These are phyloP conservation scores for Cryptomeria japonica DNA, from an alignment of 75 land plant genomes.

Conservation along the genomic window DNA sequence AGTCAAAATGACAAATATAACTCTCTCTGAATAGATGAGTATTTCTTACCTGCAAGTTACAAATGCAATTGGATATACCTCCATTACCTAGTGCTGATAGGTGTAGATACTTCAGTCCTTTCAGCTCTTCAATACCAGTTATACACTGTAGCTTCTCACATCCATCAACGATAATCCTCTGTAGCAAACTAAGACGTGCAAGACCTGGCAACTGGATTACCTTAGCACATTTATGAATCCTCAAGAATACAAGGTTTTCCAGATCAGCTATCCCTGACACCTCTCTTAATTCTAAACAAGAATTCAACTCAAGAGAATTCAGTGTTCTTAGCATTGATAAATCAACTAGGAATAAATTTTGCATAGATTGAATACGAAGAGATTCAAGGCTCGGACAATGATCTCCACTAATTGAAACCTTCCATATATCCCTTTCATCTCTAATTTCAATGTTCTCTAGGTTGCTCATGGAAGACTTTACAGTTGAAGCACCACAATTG, in stretches of 20 bases:
- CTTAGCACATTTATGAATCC: not conserved
- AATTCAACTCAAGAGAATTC: not conserved
- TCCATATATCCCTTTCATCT: not conserved
- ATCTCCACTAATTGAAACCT: not conserved
- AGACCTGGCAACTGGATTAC: not conserved
- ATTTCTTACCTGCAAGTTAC: not conserved
- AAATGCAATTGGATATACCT: not conserved
- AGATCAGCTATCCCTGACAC: not conserved
- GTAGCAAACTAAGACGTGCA: not conserved
- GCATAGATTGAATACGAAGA: not conserved
- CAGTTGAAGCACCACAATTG: not conserved
- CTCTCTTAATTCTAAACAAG: not conserved
- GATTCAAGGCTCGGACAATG: not conserved
- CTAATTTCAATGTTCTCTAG: not conserved
- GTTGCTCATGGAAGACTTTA: not conserved
- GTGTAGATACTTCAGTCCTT: not conserved
- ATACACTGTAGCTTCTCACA: not conserved
- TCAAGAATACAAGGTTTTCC: not conserved
- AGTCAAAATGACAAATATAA: not conserved
- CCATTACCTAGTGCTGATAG: not conserved
- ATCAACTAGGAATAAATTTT: not conserved
- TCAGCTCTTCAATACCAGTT: not conserved
- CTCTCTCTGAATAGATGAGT: not conserved
- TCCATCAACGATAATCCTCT: not conserved
- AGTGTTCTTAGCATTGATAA: not conserved